Conservation (phyloP, 192 early-diverging fungal species). For the Coemansia sp. region DNA sequence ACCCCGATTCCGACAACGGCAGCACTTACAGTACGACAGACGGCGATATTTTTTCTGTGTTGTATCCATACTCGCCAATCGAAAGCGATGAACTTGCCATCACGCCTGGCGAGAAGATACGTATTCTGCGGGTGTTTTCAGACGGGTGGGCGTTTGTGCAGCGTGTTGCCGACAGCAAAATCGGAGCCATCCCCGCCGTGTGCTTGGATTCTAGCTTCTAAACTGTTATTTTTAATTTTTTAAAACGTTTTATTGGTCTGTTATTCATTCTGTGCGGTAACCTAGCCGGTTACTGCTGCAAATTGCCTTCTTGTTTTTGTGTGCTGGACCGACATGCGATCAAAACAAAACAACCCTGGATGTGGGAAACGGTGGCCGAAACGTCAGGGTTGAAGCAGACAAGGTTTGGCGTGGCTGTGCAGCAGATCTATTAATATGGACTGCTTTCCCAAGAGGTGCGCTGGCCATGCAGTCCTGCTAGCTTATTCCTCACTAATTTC, state of each 20-base stretch:
- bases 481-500: not conserved
- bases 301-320: not conserved
- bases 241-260: slow-evolving; percentile 2
- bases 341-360: not conserved
- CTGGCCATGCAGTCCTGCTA: not conserved
- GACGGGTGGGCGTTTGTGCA: slow-evolving; percentile 40
- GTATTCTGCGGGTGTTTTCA: slow-evolving; percentile 25
- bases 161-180: slow-evolving; percentile 9
- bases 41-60: slow-evolving; percentile 16
- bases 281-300: not conserved
- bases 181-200: slow-evolving; percentile 34
- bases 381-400: not conserved
- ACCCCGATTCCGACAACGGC: not conserved
- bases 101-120: slow-evolving; percentile 28
- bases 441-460: not conserved
- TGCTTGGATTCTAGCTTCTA: slow-evolving; percentile 13
- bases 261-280: not conserved
- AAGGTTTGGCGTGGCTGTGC: not conserved
- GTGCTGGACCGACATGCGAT: not conserved
- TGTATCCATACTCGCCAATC: slow-evolving; percentile 28
- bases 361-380: not conserved
- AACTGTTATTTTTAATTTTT: not conserved
- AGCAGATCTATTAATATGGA: not conserved
- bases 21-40: not conserved
- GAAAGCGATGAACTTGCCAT: slow-evolving; percentile 29